These are phyloP conservation scores for Candida endomychidarum DNA, from an alignment of 805 yeast species.

Conservation along the genomic window DNA sequence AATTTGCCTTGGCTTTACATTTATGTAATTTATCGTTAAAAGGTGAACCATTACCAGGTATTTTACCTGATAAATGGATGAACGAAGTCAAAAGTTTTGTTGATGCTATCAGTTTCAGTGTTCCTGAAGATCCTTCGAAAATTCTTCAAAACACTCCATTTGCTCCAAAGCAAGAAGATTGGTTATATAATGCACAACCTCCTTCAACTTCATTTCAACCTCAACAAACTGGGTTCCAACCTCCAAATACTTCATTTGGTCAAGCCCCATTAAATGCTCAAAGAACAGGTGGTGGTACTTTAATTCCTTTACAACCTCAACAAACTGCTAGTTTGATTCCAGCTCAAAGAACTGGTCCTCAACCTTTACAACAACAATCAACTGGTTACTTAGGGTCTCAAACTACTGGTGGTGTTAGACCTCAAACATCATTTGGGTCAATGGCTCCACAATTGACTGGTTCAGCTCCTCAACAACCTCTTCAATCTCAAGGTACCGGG, in stretches of 20 bases:
- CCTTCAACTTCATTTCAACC: slow-evolving; percentile 14
- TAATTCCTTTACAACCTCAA: slow-evolving; percentile 57
- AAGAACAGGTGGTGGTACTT: slow-evolving; percentile 46
- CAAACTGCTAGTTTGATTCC: slow-evolving; percentile 68
- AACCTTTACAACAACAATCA: slow-evolving; percentile 25
- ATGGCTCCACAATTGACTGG: slow-evolving; percentile 63
- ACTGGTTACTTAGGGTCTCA: slow-evolving; percentile 19
- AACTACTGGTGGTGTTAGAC: slow-evolving; percentile 14
- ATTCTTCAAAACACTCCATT: slow-evolving; percentile 47
- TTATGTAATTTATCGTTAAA: slow-evolving; percentile 74
- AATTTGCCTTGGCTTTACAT: slow-evolving; percentile 89
- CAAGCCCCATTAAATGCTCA: slow-evolving; percentile 31
- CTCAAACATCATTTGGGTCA: slow-evolving; percentile 39
- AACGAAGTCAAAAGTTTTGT: slow-evolving; percentile 89
- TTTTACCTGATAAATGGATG: slow-evolving; percentile 67
- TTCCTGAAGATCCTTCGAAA: slow-evolving; percentile 56
- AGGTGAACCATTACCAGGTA: slow-evolving; percentile 76
- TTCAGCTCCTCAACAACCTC: slow-evolving; percentile 15
- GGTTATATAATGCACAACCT: slow-evolving; percentile 32
- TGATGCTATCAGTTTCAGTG: slow-evolving; percentile 78
- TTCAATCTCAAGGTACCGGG: slow-evolving; percentile 34
- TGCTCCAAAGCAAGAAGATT: slow-evolving; percentile 27
- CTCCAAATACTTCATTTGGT: slow-evolving; percentile 15
- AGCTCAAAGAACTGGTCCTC: slow-evolving; percentile 40
- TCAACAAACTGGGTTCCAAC: slow-evolving; percentile 47